phyloP scores from a whole-genome alignment of 495 filamentous ascomycete species.

The Penicillium paxilli region DNA sequence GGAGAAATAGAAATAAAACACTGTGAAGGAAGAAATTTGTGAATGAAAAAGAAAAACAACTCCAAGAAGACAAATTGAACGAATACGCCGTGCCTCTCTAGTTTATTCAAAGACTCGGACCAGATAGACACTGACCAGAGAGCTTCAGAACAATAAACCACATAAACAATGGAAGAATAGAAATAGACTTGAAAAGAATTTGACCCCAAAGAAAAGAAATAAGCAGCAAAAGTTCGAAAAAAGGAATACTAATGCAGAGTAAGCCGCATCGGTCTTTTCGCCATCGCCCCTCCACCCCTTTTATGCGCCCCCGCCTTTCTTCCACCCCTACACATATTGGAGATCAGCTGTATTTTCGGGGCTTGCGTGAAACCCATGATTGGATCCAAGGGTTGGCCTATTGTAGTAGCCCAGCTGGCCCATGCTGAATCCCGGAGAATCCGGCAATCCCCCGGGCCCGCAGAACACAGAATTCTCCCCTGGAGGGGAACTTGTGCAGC shows the following conservation, averaged over 20 bases:
- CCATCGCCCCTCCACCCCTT: slow-evolving; percentile 2
- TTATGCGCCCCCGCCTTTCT: slow-evolving; percentile 1
- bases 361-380: slow-evolving; percentile 17
- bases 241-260: slow-evolving; percentile 1
- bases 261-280: background rate
- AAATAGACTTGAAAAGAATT: background rate
- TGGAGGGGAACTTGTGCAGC: slow-evolving; percentile 28
- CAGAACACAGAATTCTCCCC: slow-evolving; percentile 22
- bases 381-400: background rate
- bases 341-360: slow-evolving; percentile 21
- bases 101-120: slow-evolving; percentile 7
- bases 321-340: slow-evolving; percentile 16
- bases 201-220: background rate
- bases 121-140: background rate
- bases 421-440: slow-evolving; percentile 20
- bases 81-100: slow-evolving; percentile 16
- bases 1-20: background rate
- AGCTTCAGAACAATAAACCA: background rate
- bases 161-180: slow-evolving; percentile 5
- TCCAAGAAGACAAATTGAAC: too few species aligned
- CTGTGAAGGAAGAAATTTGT: too few species aligned
- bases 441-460: slow-evolving; percentile 18
- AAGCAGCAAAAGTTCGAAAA: slow-evolving; percentile 4
- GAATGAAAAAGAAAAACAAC: too few species aligned
- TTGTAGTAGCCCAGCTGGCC: slow-evolving; percentile 18